Evolutionary conservation across 176 grass and related monocot species (phyloP).

Genomic region (Aegilops speltoides): DNA sequence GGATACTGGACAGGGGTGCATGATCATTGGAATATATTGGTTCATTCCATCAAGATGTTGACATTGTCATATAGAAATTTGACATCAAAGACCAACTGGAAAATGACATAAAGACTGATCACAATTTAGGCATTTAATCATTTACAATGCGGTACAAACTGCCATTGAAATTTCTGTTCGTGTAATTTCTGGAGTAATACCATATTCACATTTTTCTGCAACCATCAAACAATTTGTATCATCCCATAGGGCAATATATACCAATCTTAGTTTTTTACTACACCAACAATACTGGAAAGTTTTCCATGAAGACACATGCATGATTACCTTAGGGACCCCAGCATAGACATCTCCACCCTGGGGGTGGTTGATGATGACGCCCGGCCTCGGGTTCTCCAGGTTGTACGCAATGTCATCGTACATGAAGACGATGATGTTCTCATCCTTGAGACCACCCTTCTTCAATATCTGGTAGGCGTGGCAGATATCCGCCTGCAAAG

Average conservation of each 20-base stretch:
- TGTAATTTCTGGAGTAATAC: neutral
- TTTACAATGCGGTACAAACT: conserved; percentile 6
- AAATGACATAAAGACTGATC: neutral
- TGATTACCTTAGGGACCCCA: conserved; percentile 81
- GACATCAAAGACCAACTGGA: neutral
- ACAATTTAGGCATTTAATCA: neutral
- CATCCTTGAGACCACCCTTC: conserved; percentile 81
- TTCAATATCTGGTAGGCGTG: conserved; percentile 97
- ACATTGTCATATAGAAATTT: neutral
- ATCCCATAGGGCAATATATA: neutral
- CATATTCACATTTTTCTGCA: neutral
- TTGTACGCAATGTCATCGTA: conserved; percentile 86
- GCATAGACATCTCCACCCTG: conserved; percentile 80
- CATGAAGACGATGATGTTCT: conserved; percentile 98
- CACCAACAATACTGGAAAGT: neutral
- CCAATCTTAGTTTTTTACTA: neutral
- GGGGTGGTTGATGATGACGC: conserved; percentile 87
- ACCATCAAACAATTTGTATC: neutral
- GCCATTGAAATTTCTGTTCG: neutral
- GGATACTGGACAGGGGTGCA: neutral
- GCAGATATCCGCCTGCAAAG: conserved; percentile 76
- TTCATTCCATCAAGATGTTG: too few species aligned
- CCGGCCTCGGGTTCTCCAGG: conserved; percentile 66
- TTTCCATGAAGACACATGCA: neutral
- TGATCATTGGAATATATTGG: neutral